Evolutionary conservation across 2,329 filamentous ascomycete species (phyloP), one percentile per base, ranked within the genome.

Genomic region (Cladosporium velox): DNA sequence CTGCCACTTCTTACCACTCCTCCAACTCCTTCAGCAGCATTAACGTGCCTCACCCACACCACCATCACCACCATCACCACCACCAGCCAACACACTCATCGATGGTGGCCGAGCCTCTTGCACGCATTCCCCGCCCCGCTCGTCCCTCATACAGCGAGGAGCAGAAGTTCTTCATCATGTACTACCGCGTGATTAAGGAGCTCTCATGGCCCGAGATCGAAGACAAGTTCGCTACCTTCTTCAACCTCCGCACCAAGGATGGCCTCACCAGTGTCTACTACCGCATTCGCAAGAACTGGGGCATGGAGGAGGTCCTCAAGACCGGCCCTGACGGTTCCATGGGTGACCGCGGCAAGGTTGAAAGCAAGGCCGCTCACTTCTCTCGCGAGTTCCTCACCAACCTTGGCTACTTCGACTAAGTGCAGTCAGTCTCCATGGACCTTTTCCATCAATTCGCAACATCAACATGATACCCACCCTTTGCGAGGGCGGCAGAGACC

Each of bases 181-280:
- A 70, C 59, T 62, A 67, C 12, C 69, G 71, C 26, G 67, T 73
- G 41, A 65, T 70, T 32, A 75, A 66, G 69, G 71, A 64, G 65
- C 68, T 62, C 72, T 74, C 68, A 65, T 75, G 73, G 73, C 70
- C 72, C 7, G 72, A 71, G 61, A 74, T 75, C 55, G 72, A 69
- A 38, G 59, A 65, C 28, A 58, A 64, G 28, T 68, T 67, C 47
- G 63, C 47, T n/a, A 60, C 64, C 11, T 59, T 58, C 51, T 61
- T 59, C 55, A 65, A 58, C 63, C 67, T 67, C 44, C 72, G 75
- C 28, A 70, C 72, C 41, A 73, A 74, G 59, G 73, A 73, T 30
- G 75, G 75, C 11, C 65, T 77, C 32, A 76, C 73, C 15, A 73
- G 72, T 2, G 74, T 75, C 11, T 77, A 77, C 67, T 77, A 77